Conservation (phyloP, 306 rosid genomes). For the Benincasa hispida region DNA sequence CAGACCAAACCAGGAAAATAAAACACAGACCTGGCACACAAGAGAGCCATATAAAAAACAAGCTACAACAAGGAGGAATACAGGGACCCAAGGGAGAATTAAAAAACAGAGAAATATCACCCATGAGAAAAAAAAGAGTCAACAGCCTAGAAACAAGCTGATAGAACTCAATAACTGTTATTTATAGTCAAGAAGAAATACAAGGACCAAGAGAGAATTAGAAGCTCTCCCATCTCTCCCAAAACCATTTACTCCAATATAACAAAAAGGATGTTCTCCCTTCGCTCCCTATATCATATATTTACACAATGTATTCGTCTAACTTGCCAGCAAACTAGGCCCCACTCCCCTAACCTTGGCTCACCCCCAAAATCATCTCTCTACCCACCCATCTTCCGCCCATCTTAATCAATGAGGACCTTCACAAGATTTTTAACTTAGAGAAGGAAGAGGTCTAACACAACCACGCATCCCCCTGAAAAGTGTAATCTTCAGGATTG, state of each 20-base stretch:
- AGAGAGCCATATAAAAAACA: neutral
- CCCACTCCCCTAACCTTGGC: neutral
- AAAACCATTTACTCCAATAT: too few relatives aligned
- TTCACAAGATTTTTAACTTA: neutral
- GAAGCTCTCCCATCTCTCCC: neutral
- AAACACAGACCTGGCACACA: neutral
- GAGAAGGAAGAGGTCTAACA: neutral
- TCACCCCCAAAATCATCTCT: neutral
- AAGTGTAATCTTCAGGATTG: neutral
- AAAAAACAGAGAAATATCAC: neutral
- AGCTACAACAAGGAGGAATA: neutral
- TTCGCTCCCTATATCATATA: neutral
- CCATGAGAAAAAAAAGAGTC: neutral
- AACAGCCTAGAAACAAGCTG: neutral
- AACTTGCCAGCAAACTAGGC: neutral
- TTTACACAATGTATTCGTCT: neutral
- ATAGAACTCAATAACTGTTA: neutral
- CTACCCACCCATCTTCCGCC: neutral
- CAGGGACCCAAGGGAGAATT: neutral
- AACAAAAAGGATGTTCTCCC: neutral
- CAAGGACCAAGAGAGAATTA: neutral
- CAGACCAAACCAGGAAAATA: neutral
- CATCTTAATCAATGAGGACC: neutral
- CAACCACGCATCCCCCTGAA: neutral
- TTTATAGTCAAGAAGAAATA: neutral